These are phyloP conservation scores for Xanthoparmelia taractica DNA, from an alignment of 495 filamentous ascomycete genomes.

Conservation along the genomic window DNA sequence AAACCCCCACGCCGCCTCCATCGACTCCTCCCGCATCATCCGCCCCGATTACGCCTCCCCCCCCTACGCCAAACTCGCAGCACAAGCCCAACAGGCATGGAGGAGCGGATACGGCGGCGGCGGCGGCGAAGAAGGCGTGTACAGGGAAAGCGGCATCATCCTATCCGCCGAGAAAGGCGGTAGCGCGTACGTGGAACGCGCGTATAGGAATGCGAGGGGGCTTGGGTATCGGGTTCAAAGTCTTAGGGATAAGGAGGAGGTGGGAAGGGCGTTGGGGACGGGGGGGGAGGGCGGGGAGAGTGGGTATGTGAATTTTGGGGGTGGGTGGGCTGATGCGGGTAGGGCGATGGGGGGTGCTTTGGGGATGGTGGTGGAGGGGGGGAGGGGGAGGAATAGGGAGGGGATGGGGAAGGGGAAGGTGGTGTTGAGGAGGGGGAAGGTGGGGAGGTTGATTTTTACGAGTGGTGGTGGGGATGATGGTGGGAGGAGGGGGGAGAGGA, in stretches of 20 bases:
- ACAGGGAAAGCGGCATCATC: constrained; percentile 67
- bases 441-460: constrained; percentile 45
- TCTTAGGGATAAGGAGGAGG: constrained; percentile 38
- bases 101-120: constrained; percentile 42
- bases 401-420: constrained; percentile 25
- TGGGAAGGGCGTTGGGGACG: constrained; percentile 37
- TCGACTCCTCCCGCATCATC: constrained; percentile 72
- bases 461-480: no score
- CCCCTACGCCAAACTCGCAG: constrained; percentile 62
- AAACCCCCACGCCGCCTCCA: constrained; percentile 59
- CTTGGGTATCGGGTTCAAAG: constrained; percentile 36
- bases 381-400: constrained; percentile 46
- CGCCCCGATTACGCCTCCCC: constrained; percentile 73
- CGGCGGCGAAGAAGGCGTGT: constrained; percentile 51
- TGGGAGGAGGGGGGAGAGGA: constrained; percentile 34
- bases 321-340: constrained; percentile 82
- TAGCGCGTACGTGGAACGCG: constrained; percentile 57
- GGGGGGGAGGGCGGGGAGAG: constrained; percentile 45
- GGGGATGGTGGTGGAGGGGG: constrained; percentile 44
- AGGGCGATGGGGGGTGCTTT: constrained; percentile 63
- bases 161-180: constrained; percentile 50
- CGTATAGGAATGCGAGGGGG: constrained; percentile 29
- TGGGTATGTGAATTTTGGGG: constrained; percentile 75
- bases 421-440: constrained; percentile 45
- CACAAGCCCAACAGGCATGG: constrained; percentile 63